Percentiles rank a stretch among this genome's conserved stretches.
phyloP scores from a whole-genome alignment of 2,329 filamentous ascomycete species.

The Remersonia thermophila region DNA sequence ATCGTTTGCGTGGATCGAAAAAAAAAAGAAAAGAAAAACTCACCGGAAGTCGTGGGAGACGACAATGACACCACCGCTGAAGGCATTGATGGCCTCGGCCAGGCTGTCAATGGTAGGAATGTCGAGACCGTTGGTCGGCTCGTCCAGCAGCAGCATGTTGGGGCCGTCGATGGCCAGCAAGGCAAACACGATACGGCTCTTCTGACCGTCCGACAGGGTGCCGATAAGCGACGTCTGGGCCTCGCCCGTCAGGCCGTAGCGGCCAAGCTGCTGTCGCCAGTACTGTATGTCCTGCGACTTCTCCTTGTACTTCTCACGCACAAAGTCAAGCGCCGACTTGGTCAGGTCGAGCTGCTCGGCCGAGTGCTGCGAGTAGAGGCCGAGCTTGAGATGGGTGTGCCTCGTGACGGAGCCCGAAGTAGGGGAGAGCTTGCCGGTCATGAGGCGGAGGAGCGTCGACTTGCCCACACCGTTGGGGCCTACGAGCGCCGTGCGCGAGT shows the following conservation, averaged over 20 bases:
- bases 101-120: constrained; percentile 97
- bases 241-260: constrained; percentile 87
- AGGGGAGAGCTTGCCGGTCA: constrained; percentile 88
- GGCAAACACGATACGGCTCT: constrained; percentile 95
- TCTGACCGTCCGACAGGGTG: constrained; percentile 93
- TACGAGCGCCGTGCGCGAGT: constrained; percentile 91
- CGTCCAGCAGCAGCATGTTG: constrained; percentile 96
- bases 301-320: constrained; percentile 81
- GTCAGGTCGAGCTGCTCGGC: constrained; percentile 96
- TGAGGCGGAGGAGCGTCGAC: constrained; percentile 87
- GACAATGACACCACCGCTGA: constrained; percentile 90
- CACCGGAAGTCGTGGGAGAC: constrained; percentile 99
- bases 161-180: constrained; percentile 87
- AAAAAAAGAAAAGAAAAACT: constrained; percentile 22
- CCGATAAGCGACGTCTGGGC: constrained; percentile 96
- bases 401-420: constrained; percentile 71
- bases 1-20: neutral
- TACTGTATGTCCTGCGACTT: constrained; percentile 97
- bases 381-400: constrained; percentile 97
- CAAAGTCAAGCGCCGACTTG: constrained; percentile 95
- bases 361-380: constrained; percentile 96
- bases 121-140: constrained; percentile 98
- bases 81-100: constrained; percentile 95
- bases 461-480: constrained; percentile 99
- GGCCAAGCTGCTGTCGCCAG: constrained; percentile 95